Conservation (phyloP, 495 filamentous ascomycete genomes). For the Penicillium egyptiacum region DNA sequence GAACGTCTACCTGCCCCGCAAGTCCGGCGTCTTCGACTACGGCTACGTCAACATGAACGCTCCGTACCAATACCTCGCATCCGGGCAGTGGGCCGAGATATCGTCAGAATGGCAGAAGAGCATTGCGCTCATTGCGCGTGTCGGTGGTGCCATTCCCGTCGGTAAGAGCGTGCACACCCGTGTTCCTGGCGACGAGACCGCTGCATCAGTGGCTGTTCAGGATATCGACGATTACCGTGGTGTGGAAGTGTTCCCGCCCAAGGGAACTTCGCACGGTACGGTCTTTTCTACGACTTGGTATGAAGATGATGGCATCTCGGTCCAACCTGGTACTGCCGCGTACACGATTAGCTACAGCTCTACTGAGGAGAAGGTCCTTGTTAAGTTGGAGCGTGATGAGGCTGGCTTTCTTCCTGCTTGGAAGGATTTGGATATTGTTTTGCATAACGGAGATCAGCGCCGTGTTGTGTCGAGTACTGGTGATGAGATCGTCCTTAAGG, state of each 20-base stretch:
- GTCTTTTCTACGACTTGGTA: constrained; percentile 54
- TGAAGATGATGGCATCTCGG: constrained; percentile 64
- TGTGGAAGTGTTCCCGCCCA: constrained; percentile 64
- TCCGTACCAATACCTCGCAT: constrained; percentile 56
- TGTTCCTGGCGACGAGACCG: constrained; percentile 53
- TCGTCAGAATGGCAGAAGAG: constrained; percentile 56
- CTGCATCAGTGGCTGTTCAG: constrained; percentile 49
- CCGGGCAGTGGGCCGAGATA: constrained; percentile 63
- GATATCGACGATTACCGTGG: constrained; percentile 61
- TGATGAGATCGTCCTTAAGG: constrained; percentile 33
- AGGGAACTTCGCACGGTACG: constrained; percentile 32
- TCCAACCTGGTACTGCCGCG: constrained; percentile 39
- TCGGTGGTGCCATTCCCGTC: constrained; percentile 59
- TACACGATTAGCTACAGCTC: constrained; percentile 49
- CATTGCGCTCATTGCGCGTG: constrained; percentile 61
- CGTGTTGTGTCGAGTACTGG: constrained; percentile 39
- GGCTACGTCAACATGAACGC: constrained; percentile 63
- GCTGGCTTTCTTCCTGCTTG: constrained; percentile 50
- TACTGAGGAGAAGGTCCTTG: constrained; percentile 42
- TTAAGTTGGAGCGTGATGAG: constrained; percentile 41
- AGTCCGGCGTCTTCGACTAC: constrained; percentile 41
- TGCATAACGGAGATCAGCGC: constrained; percentile 53
- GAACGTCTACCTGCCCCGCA: constrained; percentile 60
- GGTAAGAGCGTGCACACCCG: constrained; percentile 58
- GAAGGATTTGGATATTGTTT: constrained; percentile 52